Conservation (phyloP, 768 basidiomycete genomes). For the Leccinum ochraceum region DNA sequence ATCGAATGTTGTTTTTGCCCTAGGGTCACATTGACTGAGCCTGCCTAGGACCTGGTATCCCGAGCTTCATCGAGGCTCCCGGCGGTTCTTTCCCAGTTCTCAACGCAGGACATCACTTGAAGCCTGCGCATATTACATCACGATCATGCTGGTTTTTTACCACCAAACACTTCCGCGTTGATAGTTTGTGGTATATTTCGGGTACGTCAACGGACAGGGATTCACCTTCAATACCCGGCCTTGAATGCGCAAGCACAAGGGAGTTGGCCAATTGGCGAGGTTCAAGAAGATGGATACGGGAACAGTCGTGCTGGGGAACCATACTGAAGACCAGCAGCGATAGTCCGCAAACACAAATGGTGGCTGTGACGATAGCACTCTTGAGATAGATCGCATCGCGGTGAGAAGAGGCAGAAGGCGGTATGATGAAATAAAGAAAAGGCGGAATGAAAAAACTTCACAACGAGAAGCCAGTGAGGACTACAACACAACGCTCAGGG, state of each 20-base stretch:
- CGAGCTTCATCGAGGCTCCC: too few relatives aligned
- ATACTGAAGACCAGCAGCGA: neutral
- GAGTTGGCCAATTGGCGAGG: neutral
- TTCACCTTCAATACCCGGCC: neutral
- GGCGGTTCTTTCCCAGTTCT: too few relatives aligned
- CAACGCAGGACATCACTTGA: too few relatives aligned
- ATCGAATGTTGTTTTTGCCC: too few relatives aligned
- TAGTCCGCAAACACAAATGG: neutral
- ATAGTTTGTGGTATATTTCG: neutral
- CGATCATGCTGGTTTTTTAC: too few relatives aligned
- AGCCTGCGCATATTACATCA: too few relatives aligned
- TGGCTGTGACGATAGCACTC: neutral
- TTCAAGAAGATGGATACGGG: neutral
- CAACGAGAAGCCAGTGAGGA: neutral
- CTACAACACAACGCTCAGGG: neutral
- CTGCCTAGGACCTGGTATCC: too few relatives aligned
- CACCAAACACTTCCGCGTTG: neutral
- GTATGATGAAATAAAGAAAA: neutral
- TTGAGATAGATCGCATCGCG: neutral
- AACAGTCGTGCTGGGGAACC: neutral
- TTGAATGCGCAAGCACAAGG: neutral
- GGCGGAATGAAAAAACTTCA: neutral
- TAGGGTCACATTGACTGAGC: too few relatives aligned
- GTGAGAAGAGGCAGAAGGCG: neutral
- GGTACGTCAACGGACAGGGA: neutral